These are phyloP conservation scores for Domatiomyces globalis DNA, from an alignment of 2,329 filamentous ascomycete species.

Conservation along the genomic window DNA sequence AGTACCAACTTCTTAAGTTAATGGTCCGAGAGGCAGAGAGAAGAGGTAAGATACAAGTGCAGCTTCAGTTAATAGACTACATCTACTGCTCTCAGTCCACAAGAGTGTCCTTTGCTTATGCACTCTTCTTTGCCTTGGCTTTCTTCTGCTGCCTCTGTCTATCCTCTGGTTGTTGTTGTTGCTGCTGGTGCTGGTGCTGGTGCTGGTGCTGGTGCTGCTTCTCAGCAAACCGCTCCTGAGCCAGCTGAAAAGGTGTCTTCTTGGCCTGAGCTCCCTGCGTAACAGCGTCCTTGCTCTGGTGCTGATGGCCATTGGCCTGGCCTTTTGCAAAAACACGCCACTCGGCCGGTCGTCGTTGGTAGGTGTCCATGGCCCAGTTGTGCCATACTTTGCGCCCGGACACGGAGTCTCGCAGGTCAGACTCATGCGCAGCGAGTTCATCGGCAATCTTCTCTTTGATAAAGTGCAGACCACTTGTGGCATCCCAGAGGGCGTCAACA, in stretches of 20 bases:
- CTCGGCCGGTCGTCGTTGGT: conserved; percentile 47
- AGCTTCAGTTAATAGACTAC: too few relatives aligned
- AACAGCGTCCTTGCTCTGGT: neutral
- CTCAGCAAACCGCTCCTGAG: neutral
- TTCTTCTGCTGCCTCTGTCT: neutral
- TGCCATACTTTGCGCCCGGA: conserved; percentile 56
- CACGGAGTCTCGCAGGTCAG: conserved; percentile 47
- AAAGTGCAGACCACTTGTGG: conserved; percentile 49
- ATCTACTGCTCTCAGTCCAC: too few relatives aligned
- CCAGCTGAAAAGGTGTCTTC: neutral
- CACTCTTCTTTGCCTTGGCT: neutral
- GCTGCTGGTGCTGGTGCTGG: too few relatives aligned
- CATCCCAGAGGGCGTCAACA: conserved; percentile 52
- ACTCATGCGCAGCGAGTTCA: conserved; percentile 46
- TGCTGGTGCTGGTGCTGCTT: neutral
- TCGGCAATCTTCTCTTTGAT: conserved; percentile 54
- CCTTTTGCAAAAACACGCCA: conserved; percentile 51
- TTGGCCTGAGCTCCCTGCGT: neutral
- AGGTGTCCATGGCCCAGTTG: conserved; percentile 62
- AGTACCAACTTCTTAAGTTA: too few relatives aligned
- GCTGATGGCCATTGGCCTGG: neutral
- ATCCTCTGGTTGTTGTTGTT: neutral
- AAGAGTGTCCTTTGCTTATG: neutral
- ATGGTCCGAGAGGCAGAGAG: too few relatives aligned
- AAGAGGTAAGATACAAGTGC: too few relatives aligned